Conservation (phyloP, 169 alveolate species). For the Plasmodium knowlesi region DNA sequence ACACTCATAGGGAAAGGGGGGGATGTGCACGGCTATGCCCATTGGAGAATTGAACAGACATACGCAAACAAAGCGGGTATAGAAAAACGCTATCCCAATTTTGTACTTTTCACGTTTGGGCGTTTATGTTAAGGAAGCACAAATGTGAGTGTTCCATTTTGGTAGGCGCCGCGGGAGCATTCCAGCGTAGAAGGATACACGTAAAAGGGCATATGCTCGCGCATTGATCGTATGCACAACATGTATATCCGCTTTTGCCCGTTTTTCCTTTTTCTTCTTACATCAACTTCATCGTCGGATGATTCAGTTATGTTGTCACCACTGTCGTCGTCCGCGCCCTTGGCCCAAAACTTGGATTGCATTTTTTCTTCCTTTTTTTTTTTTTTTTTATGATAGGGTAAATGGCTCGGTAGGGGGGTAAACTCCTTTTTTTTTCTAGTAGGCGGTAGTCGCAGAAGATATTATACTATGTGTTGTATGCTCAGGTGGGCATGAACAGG, state of each 20-base stretch:
- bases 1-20: not conserved
- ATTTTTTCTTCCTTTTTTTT: slow-evolving; percentile 60
- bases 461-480: not conserved
- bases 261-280: not conserved
- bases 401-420: not conserved
- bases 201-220: not conserved
- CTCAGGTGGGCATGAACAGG: not conserved
- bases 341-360: slow-evolving; percentile 92
- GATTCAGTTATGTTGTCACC: slow-evolving; percentile 70
- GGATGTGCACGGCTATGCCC: no score
- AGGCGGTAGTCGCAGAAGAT: not conserved
- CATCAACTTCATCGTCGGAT: slow-evolving; percentile 72
- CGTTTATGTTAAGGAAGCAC: not conserved
- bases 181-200: not conserved
- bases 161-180: not conserved
- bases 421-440: not conserved
- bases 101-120: not conserved
- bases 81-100: not conserved
- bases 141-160: not conserved
- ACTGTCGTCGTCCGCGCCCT: slow-evolving; percentile 79
- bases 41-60: no score
- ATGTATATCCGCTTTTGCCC: not conserved
- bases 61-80: no score
- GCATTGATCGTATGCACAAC: not conserved
- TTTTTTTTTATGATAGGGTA: not conserved